Evolutionary conservation across 805 yeast species (phyloP).

Genomic region (Torulaspora gathmanii): DNA sequence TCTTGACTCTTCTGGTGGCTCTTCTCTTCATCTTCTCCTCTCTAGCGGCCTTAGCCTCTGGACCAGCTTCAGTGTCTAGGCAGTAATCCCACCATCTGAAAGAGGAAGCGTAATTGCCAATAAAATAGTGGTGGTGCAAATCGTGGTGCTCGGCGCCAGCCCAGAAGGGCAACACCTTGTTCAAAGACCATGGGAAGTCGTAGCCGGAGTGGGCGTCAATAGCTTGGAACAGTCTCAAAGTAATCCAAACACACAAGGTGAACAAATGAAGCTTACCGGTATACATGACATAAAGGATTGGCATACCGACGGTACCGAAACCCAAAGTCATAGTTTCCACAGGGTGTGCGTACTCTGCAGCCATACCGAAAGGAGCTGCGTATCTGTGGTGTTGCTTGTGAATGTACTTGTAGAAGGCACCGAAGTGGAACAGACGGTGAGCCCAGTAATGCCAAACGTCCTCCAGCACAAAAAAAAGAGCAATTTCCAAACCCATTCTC

Average conservation of each 20-base stretch:
- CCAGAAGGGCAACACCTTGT: conserved; percentile 86
- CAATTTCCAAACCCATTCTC: conserved; percentile 58
- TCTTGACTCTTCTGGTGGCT: conserved; percentile 43
- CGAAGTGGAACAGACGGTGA: conserved; percentile 81
- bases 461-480: conserved; percentile 74
- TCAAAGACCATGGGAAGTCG: conserved; percentile 91
- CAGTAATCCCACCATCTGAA: conserved; percentile 91
- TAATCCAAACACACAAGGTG: conserved; percentile 79
- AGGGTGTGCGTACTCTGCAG: conserved; percentile 98
- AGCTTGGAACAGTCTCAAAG: conserved; percentile 83
- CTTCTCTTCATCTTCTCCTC: conserved; percentile 50
- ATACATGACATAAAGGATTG: conserved; percentile 69
- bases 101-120: conserved; percentile 85
- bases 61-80: conserved; percentile 78
- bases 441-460: conserved; percentile 94
- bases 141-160: conserved; percentile 97
- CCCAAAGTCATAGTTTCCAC: conserved; percentile 83
- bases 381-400: conserved; percentile 95
- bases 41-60: conserved; percentile 62
- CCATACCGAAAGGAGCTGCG: conserved; percentile 91
- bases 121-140: conserved; percentile 87
- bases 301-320: conserved; percentile 89
- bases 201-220: conserved; percentile 94
- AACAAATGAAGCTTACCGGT: conserved; percentile 71
- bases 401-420: conserved; percentile 76